Conservation (phyloP, 2,329 filamentous ascomycete genomes). For the Cytospora paraplurivora region DNA sequence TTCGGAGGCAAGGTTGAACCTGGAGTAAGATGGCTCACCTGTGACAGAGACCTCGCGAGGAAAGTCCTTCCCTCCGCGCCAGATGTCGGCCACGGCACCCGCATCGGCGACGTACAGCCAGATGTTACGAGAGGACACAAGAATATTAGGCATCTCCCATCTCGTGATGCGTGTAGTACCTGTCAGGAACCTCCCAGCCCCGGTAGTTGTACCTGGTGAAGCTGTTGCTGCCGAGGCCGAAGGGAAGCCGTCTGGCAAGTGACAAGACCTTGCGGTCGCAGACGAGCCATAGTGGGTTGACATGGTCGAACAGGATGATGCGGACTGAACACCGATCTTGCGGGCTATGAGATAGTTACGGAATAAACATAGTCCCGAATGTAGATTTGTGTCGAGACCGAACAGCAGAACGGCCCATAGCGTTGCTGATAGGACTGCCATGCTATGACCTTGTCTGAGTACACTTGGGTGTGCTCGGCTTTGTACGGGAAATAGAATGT, state of each 20-base stretch:
- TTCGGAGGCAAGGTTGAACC: neutral
- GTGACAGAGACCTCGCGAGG: conserved; percentile 11
- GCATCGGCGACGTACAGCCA: conserved; percentile 15
- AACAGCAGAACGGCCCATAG: no score
- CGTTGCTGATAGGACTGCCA: no score
- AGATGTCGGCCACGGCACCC: conserved; percentile 6
- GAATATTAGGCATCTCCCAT: conserved; percentile 33
- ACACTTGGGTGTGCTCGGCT: no score
- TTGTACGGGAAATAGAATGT: no score
- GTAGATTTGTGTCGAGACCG: neutral
- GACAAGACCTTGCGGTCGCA: conserved; percentile 33
- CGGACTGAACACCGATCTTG: conserved; percentile 38
- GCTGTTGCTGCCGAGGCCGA: conserved; percentile 33
- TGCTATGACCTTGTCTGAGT: no score
- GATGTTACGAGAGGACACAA: conserved; percentile 2
- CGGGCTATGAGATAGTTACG: conserved; percentile 32
- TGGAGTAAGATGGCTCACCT: neutral
- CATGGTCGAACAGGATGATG: conserved; percentile 36
- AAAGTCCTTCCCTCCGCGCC: conserved; percentile 5
- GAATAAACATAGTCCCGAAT: conserved; percentile 5
- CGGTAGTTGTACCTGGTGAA: conserved; percentile 39
- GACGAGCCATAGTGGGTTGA: conserved; percentile 38
- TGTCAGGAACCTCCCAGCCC: conserved; percentile 30
- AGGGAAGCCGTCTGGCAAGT: conserved; percentile 32
- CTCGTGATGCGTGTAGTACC: conserved; percentile 29